Conservation (phyloP, 208 protist species). For the Leishmania gerbilli region DNA sequence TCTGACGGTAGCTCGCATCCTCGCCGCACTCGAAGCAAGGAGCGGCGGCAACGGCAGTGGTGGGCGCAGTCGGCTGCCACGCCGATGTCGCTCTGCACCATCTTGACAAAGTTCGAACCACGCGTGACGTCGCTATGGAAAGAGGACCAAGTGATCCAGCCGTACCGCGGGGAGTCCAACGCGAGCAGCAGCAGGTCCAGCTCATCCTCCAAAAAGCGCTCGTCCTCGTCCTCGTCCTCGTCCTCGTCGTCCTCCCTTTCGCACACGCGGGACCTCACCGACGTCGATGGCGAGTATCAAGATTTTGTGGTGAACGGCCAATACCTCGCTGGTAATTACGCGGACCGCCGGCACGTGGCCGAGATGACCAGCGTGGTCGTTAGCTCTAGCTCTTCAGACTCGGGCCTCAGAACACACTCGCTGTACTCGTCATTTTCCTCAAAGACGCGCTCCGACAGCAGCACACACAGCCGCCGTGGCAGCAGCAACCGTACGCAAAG, state of each 20-base stretch:
- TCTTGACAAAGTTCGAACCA: conserved; percentile 65
- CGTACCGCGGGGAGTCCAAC: conserved; percentile 62
- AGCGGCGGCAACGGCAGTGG: conserved; percentile 12
- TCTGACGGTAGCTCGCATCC: conserved; percentile 5
- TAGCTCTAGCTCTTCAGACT: conserved; percentile 22
- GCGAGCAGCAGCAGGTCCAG: conserved; percentile 20
- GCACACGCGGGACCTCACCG: conserved; percentile 1
- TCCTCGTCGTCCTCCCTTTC: conserved; percentile 11
- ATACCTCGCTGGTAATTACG: conserved; percentile 59
- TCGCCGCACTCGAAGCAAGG: conserved; percentile 19
- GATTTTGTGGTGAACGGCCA: conserved; percentile 64
- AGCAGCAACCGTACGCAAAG: conserved; percentile 20
- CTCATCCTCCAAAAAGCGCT: conserved; percentile 28
- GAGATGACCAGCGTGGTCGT: conserved; percentile 31
- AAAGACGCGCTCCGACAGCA: conserved; percentile 13
- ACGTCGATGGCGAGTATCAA: conserved; percentile 40
- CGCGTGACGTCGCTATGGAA: conserved; percentile 47
- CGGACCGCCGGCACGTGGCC: conserved; percentile 33
- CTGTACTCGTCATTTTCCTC: conserved; percentile 18
- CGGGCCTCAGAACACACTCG: conserved; percentile 6
- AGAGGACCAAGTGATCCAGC: conserved; percentile 76
- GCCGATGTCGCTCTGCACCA: conserved; percentile 62
- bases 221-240: conserved; percentile 21
- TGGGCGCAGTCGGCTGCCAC: conserved; percentile 40
- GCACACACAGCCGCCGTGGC: conserved; percentile 22